Evolutionary conservation across 257 asterid species (phyloP), one percentile per base, ranked within the genome.

Genomic region (Asclepias syriaca): DNA sequence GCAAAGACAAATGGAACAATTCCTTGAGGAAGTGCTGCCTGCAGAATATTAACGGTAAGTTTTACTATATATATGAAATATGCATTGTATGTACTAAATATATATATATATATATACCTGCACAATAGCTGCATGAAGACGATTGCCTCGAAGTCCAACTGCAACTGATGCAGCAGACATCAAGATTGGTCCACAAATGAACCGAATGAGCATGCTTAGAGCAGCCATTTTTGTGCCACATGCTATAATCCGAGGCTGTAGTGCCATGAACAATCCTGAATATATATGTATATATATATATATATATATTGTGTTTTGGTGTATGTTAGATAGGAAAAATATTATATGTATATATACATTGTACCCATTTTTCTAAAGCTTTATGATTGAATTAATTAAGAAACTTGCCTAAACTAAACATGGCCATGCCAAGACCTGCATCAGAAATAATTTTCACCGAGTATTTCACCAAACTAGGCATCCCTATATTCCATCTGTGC

Each of bases 371-470:
- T 40, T 40, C 8, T 40, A 40, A 39, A 40, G 4, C 45, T 40
- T 43, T 43, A 43, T 43, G 48, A 43, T 43, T 39, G 39, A 54
- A 48, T 21, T 24, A 48, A 1, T 29, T 29, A 65, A 21, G 18
- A 6, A 37, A 56, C 71, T 22, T 83, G 84, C 96, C 96, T 68
- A 89, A 77, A 73, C 94, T 86, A 81, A 89, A 87, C 92, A 87
- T 87, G 71, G 92, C 92, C 96, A 88, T 88, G 29, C 96, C 96
- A 64, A 90, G 90, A 8, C 96, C 96, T 16, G 94, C 90, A 70
- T 90, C 94, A 12, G 96, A 88, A 14, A 90, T 85, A 46, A 87
- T 82, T 74, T 86, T 84, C 75, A 90, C 82, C 0, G 96, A 90
- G 79, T 90, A 85, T 81, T 87, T 86, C 46, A 86, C 79, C 84